Conservation (phyloP, 2,329 filamentous ascomycete genomes). For the Fusarium temperatum region DNA sequence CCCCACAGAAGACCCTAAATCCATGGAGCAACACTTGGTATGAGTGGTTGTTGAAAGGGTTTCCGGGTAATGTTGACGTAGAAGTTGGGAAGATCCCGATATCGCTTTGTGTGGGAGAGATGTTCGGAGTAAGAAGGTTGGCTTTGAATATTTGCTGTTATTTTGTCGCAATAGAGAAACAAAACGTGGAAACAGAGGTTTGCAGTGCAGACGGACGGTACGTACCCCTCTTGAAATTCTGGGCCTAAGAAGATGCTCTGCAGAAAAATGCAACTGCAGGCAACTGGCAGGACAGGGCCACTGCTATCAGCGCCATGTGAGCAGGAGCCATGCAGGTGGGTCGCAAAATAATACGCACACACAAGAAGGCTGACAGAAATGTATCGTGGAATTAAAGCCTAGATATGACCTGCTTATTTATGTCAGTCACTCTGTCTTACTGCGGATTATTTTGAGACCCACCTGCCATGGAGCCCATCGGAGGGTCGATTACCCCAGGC, state of each 20-base stretch:
- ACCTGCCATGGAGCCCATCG: constrained; percentile 15
- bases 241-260: constrained; percentile 21
- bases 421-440: too few relatives aligned
- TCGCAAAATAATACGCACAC: too few relatives aligned
- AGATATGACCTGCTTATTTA: too few relatives aligned
- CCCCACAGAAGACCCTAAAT: constrained; percentile 29
- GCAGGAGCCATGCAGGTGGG: constrained; percentile 19
- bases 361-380: too few relatives aligned
- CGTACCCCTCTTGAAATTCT: background rate
- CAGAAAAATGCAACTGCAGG: background rate
- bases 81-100: background rate
- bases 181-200: background rate
- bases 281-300: background rate
- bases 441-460: too few relatives aligned
- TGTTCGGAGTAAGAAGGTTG: background rate
- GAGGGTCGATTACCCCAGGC: constrained; percentile 38
- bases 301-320: constrained; percentile 23
- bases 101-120: background rate
- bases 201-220: background rate
- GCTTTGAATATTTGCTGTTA: background rate
- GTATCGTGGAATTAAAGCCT: too few relatives aligned
- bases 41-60: constrained; percentile 1
- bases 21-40: constrained; percentile 3
- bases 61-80: constrained; percentile 12
- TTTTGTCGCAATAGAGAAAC: background rate